Conservation (phyloP, 1,139 yeast species). For the Debaryomyces sp. region DNA sequence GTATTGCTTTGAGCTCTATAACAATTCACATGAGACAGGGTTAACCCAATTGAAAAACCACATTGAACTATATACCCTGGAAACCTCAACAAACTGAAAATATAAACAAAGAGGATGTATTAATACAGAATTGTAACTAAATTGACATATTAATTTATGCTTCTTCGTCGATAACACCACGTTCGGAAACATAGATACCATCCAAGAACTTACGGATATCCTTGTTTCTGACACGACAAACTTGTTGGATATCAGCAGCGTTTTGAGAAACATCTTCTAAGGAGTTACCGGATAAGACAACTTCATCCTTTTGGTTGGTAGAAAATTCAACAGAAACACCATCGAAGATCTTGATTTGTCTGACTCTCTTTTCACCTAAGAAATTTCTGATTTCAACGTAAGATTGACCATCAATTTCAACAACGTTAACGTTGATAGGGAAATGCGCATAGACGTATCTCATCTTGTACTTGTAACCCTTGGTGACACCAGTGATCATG, state of each 20-base stretch:
- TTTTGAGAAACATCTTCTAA: slow-evolving; percentile 97
- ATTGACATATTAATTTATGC: slow-evolving; percentile 35
- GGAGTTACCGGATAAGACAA: slow-evolving; percentile 91
- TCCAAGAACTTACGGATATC: slow-evolving; percentile 99
- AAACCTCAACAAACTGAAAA: slow-evolving; percentile 18
- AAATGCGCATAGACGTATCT: slow-evolving; percentile 99
- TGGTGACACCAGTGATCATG: slow-evolving; percentile 98
- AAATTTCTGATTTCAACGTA: slow-evolving; percentile 97
- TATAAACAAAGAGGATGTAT: slow-evolving; percentile 24
- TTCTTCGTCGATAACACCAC: slow-evolving; percentile 81
- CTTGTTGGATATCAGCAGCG: slow-evolving; percentile 98
- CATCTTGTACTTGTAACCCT: slow-evolving; percentile 99
- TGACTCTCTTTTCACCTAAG: slow-evolving; percentile 97
- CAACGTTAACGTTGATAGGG: slow-evolving; percentile 97
- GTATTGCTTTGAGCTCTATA: slow-evolving; percentile 53
- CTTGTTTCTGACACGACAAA: slow-evolving; percentile 99
- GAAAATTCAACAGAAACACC: slow-evolving; percentile 90
- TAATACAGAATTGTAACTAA: slow-evolving; percentile 20
- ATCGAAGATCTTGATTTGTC: slow-evolving; percentile 79
- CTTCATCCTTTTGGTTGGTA: slow-evolving; percentile 89
- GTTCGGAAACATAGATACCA: slow-evolving; percentile 99
- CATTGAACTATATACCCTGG: slow-evolving; percentile 36
- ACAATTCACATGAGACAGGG: slow-evolving; percentile 52
- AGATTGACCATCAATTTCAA: slow-evolving; percentile 73
- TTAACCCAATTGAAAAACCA: slow-evolving; percentile 33